Conservation (phyloP, 2,329 filamentous ascomycete species). For the Pezicula radicicola region DNA sequence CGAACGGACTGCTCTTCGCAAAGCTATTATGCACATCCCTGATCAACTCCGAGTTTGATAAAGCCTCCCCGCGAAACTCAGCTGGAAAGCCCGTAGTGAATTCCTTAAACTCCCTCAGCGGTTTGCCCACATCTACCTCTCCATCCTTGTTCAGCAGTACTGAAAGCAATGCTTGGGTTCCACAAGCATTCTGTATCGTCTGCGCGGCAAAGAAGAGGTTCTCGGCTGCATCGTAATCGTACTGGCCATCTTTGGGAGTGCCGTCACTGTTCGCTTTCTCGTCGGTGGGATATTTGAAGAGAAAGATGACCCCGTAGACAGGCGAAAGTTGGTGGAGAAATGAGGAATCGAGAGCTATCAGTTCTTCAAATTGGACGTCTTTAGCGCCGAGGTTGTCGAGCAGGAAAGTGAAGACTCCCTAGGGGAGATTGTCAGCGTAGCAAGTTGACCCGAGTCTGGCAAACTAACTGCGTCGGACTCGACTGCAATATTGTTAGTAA, state of each 20-base stretch:
- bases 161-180: conserved; percentile 89
- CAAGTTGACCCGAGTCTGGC: conserved; percentile 4
- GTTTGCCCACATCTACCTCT: conserved; percentile 56
- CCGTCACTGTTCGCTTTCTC: conserved; percentile 52
- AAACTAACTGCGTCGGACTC: conserved; percentile 86
- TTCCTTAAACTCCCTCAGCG: conserved; percentile 65
- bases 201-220: conserved; percentile 91
- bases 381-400: conserved; percentile 90
- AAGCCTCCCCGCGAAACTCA: conserved; percentile 65
- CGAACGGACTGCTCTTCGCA: conserved; percentile 79
- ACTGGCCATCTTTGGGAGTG: conserved; percentile 74
- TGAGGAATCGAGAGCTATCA: conserved; percentile 81
- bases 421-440: conserved; percentile 16
- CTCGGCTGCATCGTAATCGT: conserved; percentile 72
- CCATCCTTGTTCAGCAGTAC: conserved; percentile 83
- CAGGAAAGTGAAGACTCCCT: conserved; percentile 95
- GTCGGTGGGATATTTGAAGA: conserved; percentile 92
- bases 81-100: conserved; percentile 67
- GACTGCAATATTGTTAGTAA: conserved; percentile 43
- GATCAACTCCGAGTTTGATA: conserved; percentile 62
- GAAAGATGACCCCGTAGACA: conserved; percentile 94
- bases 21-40: conserved; percentile 70
- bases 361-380: conserved; percentile 94
- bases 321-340: conserved; percentile 69
- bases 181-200: conserved; percentile 98